Conservation (phyloP, 2,329 filamentous ascomycete species). For the Fusarium mexicanum region DNA sequence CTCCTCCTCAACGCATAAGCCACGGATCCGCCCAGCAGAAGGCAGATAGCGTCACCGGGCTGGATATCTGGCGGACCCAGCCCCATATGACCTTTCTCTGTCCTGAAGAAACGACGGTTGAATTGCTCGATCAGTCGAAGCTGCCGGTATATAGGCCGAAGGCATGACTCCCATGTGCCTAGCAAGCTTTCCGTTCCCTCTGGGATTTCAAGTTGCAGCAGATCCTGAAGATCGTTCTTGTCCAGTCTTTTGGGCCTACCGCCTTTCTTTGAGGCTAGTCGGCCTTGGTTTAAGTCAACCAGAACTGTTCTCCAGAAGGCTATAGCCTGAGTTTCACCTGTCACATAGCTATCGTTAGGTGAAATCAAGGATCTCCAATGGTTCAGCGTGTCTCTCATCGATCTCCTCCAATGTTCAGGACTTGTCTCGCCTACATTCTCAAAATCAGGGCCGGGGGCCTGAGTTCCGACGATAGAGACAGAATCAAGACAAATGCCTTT, state of each 20-base stretch:
- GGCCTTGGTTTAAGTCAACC: not conserved
- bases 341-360: not conserved
- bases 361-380: not conserved
- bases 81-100: not conserved
- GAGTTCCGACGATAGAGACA: not conserved
- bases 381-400: not conserved
- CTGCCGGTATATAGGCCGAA: not conserved
- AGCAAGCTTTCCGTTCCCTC: not conserved
- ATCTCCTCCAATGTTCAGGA: not conserved
- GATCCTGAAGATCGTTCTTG: not conserved
- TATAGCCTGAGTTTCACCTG: not conserved
- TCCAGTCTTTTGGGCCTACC: not conserved
- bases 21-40: not conserved
- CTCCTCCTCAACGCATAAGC: not conserved
- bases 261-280: not conserved
- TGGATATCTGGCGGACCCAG: not conserved
- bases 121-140: constrained; percentile 11
- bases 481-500: not conserved
- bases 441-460: not conserved
- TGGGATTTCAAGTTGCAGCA: not conserved
- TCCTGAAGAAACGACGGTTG: not conserved
- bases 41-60: not conserved
- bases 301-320: constrained; percentile 12
- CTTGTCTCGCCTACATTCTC: not conserved
- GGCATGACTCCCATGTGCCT: not conserved